These are phyloP conservation scores for Monosporascus sp. DNA, from an alignment of 2,329 filamentous ascomycete species.

Conservation along the genomic window DNA sequence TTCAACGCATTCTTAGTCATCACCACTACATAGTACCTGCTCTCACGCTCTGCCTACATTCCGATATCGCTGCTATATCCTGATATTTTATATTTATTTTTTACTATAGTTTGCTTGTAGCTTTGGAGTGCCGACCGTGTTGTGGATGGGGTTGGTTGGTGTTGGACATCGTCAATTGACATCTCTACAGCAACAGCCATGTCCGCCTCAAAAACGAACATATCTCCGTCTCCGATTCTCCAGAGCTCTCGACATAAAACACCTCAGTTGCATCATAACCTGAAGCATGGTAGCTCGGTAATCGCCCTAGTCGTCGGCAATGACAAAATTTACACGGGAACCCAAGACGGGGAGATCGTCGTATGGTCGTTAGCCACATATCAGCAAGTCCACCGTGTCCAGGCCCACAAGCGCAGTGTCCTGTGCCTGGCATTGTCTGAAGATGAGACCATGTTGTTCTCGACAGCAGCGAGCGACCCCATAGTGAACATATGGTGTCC, in stretches of 20 bases:
- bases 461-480: slow-evolving; percentile 78
- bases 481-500: slow-evolving; percentile 94
- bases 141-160: background rate
- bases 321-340: slow-evolving; percentile 81
- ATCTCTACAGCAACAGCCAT: slow-evolving; percentile 8
- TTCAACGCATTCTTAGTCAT: too few relatives aligned
- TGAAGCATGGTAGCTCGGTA: slow-evolving; percentile 73
- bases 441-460: slow-evolving; percentile 74
- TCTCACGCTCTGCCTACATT: too few relatives aligned
- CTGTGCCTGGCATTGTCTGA: slow-evolving; percentile 77
- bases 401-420: slow-evolving; percentile 88
- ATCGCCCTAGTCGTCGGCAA: slow-evolving; percentile 78
- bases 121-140: too few relatives aligned
- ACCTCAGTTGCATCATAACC: slow-evolving; percentile 67
- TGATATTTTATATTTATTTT: too few relatives aligned
- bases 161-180: slow-evolving; percentile 4
- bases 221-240: slow-evolving; percentile 20
- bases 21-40: too few relatives aligned
- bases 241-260: slow-evolving; percentile 24
- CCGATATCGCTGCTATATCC: too few relatives aligned
- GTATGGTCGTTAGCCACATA: slow-evolving; percentile 89
- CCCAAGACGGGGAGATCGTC: slow-evolving; percentile 88
- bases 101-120: too few relatives aligned
- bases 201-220: slow-evolving; percentile 13
- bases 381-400: slow-evolving; percentile 69